Conservation (phyloP, 108 stramenopile species). For the Craspedostauros australis region DNA sequence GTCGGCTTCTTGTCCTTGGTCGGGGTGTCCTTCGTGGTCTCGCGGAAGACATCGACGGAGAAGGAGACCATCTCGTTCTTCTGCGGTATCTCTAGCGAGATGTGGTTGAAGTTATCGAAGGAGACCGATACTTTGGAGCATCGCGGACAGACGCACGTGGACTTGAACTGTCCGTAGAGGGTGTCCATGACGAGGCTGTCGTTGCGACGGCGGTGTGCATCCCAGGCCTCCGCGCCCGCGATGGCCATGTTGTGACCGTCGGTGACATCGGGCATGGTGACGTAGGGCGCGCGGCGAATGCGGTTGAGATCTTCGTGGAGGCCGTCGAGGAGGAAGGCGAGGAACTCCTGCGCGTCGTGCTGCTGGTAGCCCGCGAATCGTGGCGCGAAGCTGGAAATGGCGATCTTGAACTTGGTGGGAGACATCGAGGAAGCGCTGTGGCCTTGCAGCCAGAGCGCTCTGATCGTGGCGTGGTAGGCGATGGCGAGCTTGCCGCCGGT, state of each 20-base stretch:
- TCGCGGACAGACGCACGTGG: constrained; percentile 80
- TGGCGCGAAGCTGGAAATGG: constrained; percentile 68
- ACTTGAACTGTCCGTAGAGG: constrained; percentile 78
- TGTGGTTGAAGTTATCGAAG: constrained; percentile 89
- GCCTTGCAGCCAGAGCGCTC: constrained; percentile 60
- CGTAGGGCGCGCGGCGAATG: constrained; percentile 85
- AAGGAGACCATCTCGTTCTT: constrained; percentile 13
- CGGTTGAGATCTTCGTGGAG: constrained; percentile 96
- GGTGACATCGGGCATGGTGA: constrained; percentile 74
- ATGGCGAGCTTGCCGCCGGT: constrained; percentile 76
- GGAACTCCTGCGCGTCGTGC: constrained; percentile 94
- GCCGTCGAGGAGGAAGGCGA: constrained; percentile 88
- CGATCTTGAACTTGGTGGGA: constrained; percentile 62
- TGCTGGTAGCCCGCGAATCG: constrained; percentile 65
- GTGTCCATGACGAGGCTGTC: constrained; percentile 72
- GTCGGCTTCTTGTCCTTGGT: background rate
- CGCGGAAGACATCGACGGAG: constrained; percentile 18
- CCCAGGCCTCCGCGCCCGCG: constrained; percentile 70
- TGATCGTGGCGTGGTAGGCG: constrained; percentile 66
- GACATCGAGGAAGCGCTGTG: constrained; percentile 18
- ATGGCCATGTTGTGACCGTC: constrained; percentile 52
- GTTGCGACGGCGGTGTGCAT: constrained; percentile 55
- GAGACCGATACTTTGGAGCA: constrained; percentile 82
- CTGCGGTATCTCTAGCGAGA: constrained; percentile 72
- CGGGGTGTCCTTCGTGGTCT: constrained; percentile 1